Conservation (phyloP, 2,329 filamentous ascomycete species). For the Coniochaeta prunicola region DNA sequence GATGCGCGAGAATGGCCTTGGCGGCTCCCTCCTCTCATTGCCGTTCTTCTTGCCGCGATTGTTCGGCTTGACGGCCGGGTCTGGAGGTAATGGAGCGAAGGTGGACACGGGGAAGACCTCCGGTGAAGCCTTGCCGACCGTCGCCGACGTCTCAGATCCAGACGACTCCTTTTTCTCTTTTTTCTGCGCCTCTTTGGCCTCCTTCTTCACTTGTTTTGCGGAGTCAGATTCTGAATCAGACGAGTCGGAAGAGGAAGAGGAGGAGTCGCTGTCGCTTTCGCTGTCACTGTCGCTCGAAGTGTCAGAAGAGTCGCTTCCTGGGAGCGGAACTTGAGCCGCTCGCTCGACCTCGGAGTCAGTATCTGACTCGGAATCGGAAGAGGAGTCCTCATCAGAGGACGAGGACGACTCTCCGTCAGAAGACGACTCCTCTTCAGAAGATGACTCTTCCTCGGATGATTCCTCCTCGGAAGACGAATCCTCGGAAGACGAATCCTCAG, state of each 20-base stretch:
- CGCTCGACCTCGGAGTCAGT: constrained; percentile 10
- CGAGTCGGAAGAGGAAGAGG: constrained; percentile 28
- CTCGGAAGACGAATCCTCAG: constrained; percentile 17
- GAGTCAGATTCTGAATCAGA: constrained; percentile 33
- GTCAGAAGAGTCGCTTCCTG: background rate
- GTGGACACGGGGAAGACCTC: constrained; percentile 29
- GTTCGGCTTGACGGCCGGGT: constrained; percentile 32
- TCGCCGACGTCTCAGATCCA: constrained; percentile 35
- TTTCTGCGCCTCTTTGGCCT: constrained; percentile 11
- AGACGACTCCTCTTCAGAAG: constrained; percentile 8
- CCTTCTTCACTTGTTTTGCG: constrained; percentile 12
- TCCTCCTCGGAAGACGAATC: constrained; percentile 15
- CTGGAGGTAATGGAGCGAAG: constrained; percentile 45
- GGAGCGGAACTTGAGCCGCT: background rate
- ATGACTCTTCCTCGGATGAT: background rate
- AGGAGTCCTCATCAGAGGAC: constrained; percentile 22
- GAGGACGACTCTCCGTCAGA: constrained; percentile 16
- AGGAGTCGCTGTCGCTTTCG: constrained; percentile 26
- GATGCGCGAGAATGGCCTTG: constrained; percentile 71
- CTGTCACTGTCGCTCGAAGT: constrained; percentile 14
- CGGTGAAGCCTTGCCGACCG: constrained; percentile 46
- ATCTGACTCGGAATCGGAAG: constrained; percentile 23
- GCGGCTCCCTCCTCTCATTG: constrained; percentile 41
- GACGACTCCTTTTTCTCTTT: constrained; percentile 13
- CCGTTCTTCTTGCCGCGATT: constrained; percentile 35